Evolutionary conservation across 2,329 filamentous ascomycete species (phyloP), one percentile per base, ranked within the genome.

Genomic region (Lasiodiplodia sp.): DNA sequence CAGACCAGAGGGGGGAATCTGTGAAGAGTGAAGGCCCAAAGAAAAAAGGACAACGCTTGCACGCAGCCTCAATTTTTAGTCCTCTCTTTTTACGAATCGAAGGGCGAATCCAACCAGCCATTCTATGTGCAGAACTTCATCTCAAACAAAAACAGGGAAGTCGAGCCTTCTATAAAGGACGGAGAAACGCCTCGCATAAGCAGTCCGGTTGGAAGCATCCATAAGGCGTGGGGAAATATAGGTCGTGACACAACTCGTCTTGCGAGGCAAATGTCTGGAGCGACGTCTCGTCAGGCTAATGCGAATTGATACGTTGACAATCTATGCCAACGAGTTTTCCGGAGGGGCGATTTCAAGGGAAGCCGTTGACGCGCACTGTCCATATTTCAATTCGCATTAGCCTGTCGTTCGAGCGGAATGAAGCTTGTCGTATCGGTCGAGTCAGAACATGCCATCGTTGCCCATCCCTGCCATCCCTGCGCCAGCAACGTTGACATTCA

Each of bases 381-480:
- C 31, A 34, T 10, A 34, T 34, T 34, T 34, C 31, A 34, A 34
- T 34, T 34, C 31, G 31, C 31, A 34, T 34, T 34, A 34, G 31
- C 31, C 31, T 34, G 31, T 34, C 31, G 31, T 37, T 16, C 38
- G 23, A 40, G 44, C 28, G 31, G 53, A 55, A 60, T 47, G 56
- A 40, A 47, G 6, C n/a, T 25, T 16, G 52, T 67, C 64, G 65
- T 67, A 38, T 67, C 31, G 38, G 40, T 31, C 40, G 38, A 58
- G 44, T 58, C 53, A 80, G 68, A 79, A 79, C 80, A 85, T 84
- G 69, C 85, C 83, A 70, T 86, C 84, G 31, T 34, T 34, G 70
- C 85, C 85, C 74, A 88, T 87, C 68, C 86, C 86, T 51, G 85
- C 82, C 70, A 89, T 81, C 66, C 86, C 86, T 68, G 83, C 83